Evolutionary conservation across 768 basidiomycete species (phyloP).

Genomic region (Mycena olivaceomarginata): DNA sequence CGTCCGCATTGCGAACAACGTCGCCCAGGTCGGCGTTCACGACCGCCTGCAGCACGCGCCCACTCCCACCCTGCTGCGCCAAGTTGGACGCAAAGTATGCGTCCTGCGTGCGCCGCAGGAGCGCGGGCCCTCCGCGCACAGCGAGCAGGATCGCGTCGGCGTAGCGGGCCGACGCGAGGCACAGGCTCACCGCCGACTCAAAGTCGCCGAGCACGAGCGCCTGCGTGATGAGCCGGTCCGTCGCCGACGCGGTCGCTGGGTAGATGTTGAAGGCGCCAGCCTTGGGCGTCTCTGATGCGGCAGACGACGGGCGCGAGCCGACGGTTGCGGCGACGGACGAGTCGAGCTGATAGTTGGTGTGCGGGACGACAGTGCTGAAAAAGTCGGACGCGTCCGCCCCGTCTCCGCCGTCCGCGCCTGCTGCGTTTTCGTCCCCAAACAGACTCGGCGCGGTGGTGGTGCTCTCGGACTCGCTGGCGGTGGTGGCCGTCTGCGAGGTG

Average conservation of each 20-base stretch:
- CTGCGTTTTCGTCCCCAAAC: conserved; percentile 85
- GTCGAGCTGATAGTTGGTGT: conserved; percentile 86
- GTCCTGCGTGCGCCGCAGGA: conserved; percentile 92
- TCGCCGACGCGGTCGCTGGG: conserved; percentile 89
- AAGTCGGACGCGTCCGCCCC: conserved; percentile 74
- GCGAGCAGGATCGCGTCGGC: conserved; percentile 97
- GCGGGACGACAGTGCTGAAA: conserved; percentile 92
- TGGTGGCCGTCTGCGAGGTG: conserved; percentile 77
- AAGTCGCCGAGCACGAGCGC: conserved; percentile 98
- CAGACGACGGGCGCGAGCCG: conserved; percentile 92
- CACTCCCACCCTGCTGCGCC: conserved; percentile 42
- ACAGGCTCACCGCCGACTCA: conserved; percentile 91
- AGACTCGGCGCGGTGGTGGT: conserved; percentile 91
- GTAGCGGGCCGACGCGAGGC: conserved; percentile 91
- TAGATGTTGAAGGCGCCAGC: conserved; percentile 92
- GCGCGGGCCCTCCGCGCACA: conserved; percentile 91
- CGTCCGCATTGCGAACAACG: conserved; percentile 96
- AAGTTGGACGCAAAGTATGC: conserved; percentile 83
- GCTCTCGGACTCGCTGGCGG: conserved; percentile 78
- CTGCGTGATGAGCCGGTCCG: conserved; percentile 92
- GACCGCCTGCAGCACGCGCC: conserved; percentile 96
- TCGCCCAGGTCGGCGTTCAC: conserved; percentile 94
- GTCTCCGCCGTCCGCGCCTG: conserved; percentile 71
- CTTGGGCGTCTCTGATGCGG: conserved; percentile 84
- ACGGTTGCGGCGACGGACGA: conserved; percentile 97